phyloP scores from a whole-genome alignment of 1,139 yeast genomes.

The Blastobotrys buckinghamii region DNA sequence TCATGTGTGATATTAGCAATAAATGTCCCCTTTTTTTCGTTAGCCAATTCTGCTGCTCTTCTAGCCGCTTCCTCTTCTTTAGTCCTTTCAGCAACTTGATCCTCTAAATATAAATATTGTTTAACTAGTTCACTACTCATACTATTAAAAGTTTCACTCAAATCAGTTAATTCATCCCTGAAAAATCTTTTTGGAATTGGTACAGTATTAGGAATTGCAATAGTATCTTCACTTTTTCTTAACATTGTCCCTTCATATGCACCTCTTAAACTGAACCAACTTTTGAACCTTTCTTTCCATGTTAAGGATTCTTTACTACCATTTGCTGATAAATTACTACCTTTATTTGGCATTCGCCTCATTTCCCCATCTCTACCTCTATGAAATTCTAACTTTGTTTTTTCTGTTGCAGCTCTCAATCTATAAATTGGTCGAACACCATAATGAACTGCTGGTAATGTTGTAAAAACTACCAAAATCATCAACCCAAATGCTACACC shows the following conservation, averaged over 20 bases:
- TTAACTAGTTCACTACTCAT: slow-evolving; percentile 85
- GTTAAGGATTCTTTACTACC: not conserved
- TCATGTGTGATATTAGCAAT: slow-evolving; percentile 96
- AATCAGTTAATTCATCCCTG: slow-evolving; percentile 80
- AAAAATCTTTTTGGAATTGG: slow-evolving; percentile 54
- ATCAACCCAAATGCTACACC: slow-evolving; percentile 81
- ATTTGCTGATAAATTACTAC: not conserved
- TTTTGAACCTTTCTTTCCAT: not conserved
- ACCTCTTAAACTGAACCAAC: slow-evolving; percentile 1
- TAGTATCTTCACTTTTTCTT: not conserved
- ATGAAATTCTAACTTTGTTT: slow-evolving; percentile 32
- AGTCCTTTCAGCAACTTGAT: slow-evolving; percentile 82
- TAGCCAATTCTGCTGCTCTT: slow-evolving; percentile 86
- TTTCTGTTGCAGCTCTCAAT: slow-evolving; percentile 79
- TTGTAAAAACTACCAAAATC: slow-evolving; percentile 61
- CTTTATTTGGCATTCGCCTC: not conserved
- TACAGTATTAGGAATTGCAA: slow-evolving; percentile 38
- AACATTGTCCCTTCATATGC: not conserved
- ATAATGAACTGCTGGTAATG: slow-evolving; percentile 78
- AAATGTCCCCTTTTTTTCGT: slow-evolving; percentile 89
- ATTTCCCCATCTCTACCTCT: slow-evolving; percentile 8
- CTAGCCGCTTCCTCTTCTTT: slow-evolving; percentile 84
- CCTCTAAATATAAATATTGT: slow-evolving; percentile 81
- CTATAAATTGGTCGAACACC: slow-evolving; percentile 80
- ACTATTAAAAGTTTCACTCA: slow-evolving; percentile 81